Base-by-base conservation (phyloP, 2,329 filamentous ascomycete species). In the Stenocarpella maydis region DNA sequence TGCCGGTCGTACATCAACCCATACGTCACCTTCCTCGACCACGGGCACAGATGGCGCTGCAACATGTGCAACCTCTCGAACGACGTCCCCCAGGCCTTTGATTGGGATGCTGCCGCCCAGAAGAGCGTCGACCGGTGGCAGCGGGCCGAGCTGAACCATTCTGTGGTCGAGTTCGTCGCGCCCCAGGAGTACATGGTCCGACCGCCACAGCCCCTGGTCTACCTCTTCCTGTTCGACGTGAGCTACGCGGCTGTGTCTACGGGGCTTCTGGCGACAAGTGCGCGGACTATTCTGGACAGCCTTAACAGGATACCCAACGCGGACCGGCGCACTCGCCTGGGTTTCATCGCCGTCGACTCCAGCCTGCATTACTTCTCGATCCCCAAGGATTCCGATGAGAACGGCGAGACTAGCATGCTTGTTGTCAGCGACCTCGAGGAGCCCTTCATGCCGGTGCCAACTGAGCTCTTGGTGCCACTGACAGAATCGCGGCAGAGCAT, bases 21-120 rank as follows among this genome's bases (percentile, higher is more conserved):
- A 15, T 99, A 95, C 75, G 96, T 97, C 70, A 94, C 93, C 55
- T 99, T 99, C 83, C 84, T 99, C 71, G 96, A 99, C 76, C 94
- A 98, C 78, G 96, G 96, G 55, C 96, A 99, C 82, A 89, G 96
- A 78, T 99, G 96, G 96, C 91, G 95, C 77, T 99, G 96, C 84
- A 99, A 99, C 83, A 98, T 99, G 95, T 99, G 96, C 82, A 98
- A 97, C 81, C 86, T 99, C 73, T 98, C 95, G 75, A 99, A 99
- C 79, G 96, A 99, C 76, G 95, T 98, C 47, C 96, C 96, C n/a
- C 96, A 99, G 81, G 95, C 95, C 45, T 99, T 99, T 74, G 96
- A 99, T 79, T 99, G 96, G 96, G 96, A 99, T 81, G 91, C 94
- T 41, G 91, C 93, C 53, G 87, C 94, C 67, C 95, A 98, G 81